Base-by-base conservation (phyloP, 2,329 filamentous ascomycete genomes). In the Lizonia empirigonia region DNA sequence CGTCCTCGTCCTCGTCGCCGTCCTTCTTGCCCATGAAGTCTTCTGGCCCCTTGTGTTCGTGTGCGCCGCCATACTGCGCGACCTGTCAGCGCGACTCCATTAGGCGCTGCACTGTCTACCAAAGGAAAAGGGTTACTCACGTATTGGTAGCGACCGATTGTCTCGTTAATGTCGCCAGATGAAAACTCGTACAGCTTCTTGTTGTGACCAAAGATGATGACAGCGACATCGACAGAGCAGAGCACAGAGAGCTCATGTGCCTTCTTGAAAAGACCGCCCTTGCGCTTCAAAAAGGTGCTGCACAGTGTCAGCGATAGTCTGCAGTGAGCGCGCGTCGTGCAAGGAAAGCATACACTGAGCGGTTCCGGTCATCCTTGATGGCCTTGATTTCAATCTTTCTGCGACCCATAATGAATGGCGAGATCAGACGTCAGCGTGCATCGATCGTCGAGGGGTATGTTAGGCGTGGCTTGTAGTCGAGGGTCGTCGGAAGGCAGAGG, bases 361-460 rank as follows among this genome's bases (percentile, higher is more conserved):
- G 91, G 74, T 97, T 97, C 69, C 92, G 86, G 77, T 97, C 92
- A 85, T 97, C 92, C 78, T 96, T 97, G 82, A 97, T 97, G 65
- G 93, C 91, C 79, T 97, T 97, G 82, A 99, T 97, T 81, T 97
- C 94, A 74, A 99, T 99, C 85, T 99, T 99, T 83, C 94, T 87
- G 76, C 94, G 88, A 75, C 94, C 94, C 94, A 99, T 99, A 55
- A 51, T 71, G 60, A 44, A 56, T 41, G 33, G 41, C 34, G 40
- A 24, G 39, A 23, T 60, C 53, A 68, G 58, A 54, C 45, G 64
- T 58, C 59, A 60, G 62, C 29, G 68, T 62, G 62, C 67, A 72
- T 71, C 50, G 65, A 61, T 53, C 40, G 38, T 26, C 18, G 51
- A 41, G 44, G 47, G 41, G 50, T 49, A 41, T 44, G 24, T 36